Base-by-base conservation (phyloP, 805 yeast genomes). In the Hanseniaspora mollemarum region DNA sequence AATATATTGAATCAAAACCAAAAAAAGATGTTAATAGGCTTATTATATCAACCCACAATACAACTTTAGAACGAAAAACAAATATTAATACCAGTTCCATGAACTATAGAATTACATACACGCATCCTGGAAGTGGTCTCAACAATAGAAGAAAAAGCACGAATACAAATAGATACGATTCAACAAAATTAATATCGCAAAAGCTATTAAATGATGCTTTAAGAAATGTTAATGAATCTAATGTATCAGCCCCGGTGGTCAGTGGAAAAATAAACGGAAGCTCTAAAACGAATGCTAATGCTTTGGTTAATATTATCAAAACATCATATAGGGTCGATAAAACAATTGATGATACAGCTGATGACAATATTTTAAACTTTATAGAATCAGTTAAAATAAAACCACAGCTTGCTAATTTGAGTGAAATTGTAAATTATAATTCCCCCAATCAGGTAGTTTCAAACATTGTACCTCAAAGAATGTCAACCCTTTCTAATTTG, bases 151-250 rank as follows among this genome's bases (percentile, higher is more conserved):
- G 45, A 33, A 38, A 40, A 16, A 16, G 12, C 12, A 32, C 33
- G 15, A 16, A 5, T 7, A 25, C 21, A 4, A 33, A 35, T 13
- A 39, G 51, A 26, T 31, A 40, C 16, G 35, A 29, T 16, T 40
- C 39, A 18, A 19, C 25, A 8, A 45, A 48, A 26, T 16, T 48
- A 16, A 40, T 48, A 1, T 21, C 45, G 1, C 51, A 48, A 33
- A 48, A 41, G 29, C 22, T 48, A 8, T 26, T 48, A 6, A 48
- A 48, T 33, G 51, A 48, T 40, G 51, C 51, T 25, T 21, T 48
- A 10, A 31, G 41, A 33, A 48, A 26, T 13, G 29, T 39, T 16
- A 38, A 38, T n/a, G 18, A 32, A 13, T 10, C 36, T 32, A n/a
- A 13, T 32, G 8, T 32, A 32, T 28, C 31, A 28, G 12, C 24